Conservation (phyloP, 805 yeast species). For the Metahyphopichia silvanorum region DNA sequence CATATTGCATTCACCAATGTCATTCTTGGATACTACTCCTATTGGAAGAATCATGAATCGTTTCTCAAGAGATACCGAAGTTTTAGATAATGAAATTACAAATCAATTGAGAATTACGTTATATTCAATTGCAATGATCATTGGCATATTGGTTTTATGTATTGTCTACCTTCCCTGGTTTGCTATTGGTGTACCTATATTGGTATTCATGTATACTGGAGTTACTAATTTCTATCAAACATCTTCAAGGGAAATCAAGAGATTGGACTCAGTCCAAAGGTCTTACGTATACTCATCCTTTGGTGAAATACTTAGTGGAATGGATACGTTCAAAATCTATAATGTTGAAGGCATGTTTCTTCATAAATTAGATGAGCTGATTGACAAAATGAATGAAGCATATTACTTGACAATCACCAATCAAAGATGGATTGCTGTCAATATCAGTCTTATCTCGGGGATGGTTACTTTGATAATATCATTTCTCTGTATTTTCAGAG, state of each 20-base stretch:
- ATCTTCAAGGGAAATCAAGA: slow-evolving; percentile 69
- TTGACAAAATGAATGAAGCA: slow-evolving; percentile 66
- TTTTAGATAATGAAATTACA: slow-evolving; percentile 20
- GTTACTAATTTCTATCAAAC: slow-evolving; percentile 60
- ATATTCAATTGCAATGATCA: slow-evolving; percentile 43
- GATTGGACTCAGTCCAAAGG: slow-evolving; percentile 67
- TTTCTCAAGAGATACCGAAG: slow-evolving; percentile 22
- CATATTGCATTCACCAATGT: slow-evolving; percentile 18
- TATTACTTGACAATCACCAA: slow-evolving; percentile 59
- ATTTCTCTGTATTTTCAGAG: slow-evolving; percentile 14
- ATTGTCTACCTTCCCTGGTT: slow-evolving; percentile 72
- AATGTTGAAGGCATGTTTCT: slow-evolving; percentile 44
- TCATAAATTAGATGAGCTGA: slow-evolving; percentile 38
- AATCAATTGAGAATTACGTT: slow-evolving; percentile 13
- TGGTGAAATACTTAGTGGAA: slow-evolving; percentile 65
- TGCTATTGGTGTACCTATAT: slow-evolving; percentile 60
- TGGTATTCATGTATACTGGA: slow-evolving; percentile 39
- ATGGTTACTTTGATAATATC: slow-evolving; percentile 49
- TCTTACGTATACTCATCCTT: slow-evolving; percentile 68
- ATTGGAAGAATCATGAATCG: slow-evolving; percentile 24
- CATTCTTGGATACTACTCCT: slow-evolving; percentile 22
- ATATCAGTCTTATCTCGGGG: slow-evolving; percentile 53
- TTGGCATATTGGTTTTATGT: slow-evolving; percentile 60
- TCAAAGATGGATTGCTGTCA: slow-evolving; percentile 69
- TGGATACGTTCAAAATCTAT: slow-evolving; percentile 61